These are phyloP conservation scores for Canavalia ensiformis DNA, from an alignment of 306 rosid genomes.

Conservation along the genomic window DNA sequence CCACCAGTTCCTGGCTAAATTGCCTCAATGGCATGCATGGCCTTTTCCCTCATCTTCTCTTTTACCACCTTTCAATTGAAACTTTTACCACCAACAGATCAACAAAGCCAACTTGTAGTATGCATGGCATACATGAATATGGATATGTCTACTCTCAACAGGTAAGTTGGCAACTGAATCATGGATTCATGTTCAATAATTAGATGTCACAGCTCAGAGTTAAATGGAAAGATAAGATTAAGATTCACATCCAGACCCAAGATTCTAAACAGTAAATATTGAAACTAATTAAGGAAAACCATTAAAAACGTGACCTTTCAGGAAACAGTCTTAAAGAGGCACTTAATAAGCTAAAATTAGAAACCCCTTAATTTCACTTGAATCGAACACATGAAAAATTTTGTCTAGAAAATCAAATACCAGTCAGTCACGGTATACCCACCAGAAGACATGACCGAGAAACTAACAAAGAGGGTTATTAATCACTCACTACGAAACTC, in stretches of 20 bases:
- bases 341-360: slow-evolving; percentile 41
- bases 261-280: slow-evolving; percentile 15
- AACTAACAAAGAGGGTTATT: not conserved
- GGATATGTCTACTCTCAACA: not conserved
- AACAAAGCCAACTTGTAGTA: slow-evolving; percentile 21
- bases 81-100: slow-evolving; percentile 10
- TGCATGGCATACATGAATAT: slow-evolving; percentile 18
- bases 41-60: slow-evolving; percentile 16
- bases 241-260: slow-evolving; percentile 30
- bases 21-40: slow-evolving; percentile 31
- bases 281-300: slow-evolving; percentile 36
- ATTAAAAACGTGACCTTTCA: slow-evolving; percentile 27
- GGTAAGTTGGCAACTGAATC: slow-evolving; percentile 17
- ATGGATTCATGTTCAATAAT: slow-evolving; percentile 18
- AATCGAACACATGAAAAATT: slow-evolving; percentile 6
- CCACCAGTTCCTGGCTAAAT: slow-evolving; percentile 1
- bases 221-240: slow-evolving; percentile 33
- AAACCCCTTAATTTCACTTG: slow-evolving; percentile 35
- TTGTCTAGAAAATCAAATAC: slow-evolving; percentile 1
- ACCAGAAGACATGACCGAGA: slow-evolving; percentile 17
- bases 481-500: not conserved
- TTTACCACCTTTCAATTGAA: slow-evolving; percentile 12
- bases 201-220: slow-evolving; percentile 14
- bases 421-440: slow-evolving; percentile 35
- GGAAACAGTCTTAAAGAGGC: slow-evolving; percentile 25